Conservation (phyloP, 768 basidiomycete genomes). For the Termitomyces eurrhizus region DNA sequence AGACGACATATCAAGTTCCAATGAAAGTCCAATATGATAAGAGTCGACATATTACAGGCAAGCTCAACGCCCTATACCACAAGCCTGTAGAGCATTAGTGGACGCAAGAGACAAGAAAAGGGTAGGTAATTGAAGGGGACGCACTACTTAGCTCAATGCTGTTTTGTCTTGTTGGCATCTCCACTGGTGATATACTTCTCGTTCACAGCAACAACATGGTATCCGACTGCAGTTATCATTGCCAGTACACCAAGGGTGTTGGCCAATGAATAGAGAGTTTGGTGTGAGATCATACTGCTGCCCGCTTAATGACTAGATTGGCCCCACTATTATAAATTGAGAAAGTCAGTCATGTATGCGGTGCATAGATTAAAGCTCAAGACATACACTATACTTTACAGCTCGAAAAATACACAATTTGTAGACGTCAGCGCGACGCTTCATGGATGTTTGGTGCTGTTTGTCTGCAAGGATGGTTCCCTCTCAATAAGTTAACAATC, state of each 20-base stretch:
- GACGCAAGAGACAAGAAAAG: background rate
- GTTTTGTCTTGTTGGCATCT: constrained; percentile 21
- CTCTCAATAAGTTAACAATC: no score
- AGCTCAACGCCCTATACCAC: background rate
- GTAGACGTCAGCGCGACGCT: background rate
- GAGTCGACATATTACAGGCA: background rate
- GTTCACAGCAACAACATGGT: constrained; percentile 90
- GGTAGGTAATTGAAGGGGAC: background rate
- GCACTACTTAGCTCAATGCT: constrained; percentile 6
- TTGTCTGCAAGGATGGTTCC: no score
- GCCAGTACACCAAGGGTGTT: constrained; percentile 81
- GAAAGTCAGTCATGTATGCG: no score
- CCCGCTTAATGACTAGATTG: constrained; percentile 2
- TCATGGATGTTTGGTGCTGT: background rate
- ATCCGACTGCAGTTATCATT: constrained; percentile 84
- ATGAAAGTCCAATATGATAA: background rate
- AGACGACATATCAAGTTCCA: no score
- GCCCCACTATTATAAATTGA: background rate
- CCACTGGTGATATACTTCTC: constrained; percentile 35
- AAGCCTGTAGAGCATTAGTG: background rate
- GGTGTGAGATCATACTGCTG: constrained; percentile 67
- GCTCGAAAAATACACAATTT: background rate
- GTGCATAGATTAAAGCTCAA: background rate
- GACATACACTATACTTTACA: background rate
- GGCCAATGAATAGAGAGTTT: constrained; percentile 77